Percentiles rank a stretch among this genome's conserved stretches.
Conservation (phyloP, 495 filamentous ascomycete species). For the Oleoguttula mirabilis region DNA sequence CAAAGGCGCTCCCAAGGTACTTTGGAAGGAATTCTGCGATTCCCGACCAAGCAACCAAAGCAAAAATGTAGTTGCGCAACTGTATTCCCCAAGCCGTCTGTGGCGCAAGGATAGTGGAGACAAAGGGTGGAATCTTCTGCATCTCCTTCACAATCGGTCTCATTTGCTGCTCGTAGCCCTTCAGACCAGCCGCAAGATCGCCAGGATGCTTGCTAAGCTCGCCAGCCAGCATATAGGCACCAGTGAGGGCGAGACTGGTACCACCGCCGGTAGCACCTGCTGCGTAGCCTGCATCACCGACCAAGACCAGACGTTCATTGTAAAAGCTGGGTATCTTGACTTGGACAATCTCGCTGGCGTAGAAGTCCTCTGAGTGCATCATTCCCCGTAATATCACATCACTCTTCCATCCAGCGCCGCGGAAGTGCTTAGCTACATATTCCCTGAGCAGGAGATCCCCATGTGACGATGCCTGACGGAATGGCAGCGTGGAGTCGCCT, state of each 20-base stretch:
- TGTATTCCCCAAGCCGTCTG: conserved; percentile 33
- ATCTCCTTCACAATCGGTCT: conserved; percentile 33
- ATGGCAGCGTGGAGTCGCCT: conserved; percentile 23
- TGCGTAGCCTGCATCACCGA: conserved; percentile 28
- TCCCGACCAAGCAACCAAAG: conserved; percentile 24
- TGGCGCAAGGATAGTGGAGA: conserved; percentile 28
- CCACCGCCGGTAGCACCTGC: conserved; percentile 21
- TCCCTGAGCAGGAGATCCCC: conserved; percentile 34
- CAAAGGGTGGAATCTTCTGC: conserved; percentile 28
- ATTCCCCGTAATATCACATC: conserved; percentile 31
- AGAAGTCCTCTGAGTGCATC: conserved; percentile 37
- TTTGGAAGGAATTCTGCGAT: neutral
- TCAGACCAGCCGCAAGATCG: conserved; percentile 30
- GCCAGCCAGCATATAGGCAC: conserved; percentile 19
- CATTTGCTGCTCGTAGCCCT: conserved; percentile 33
- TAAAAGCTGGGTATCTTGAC: conserved; percentile 31
- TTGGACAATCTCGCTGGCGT: conserved; percentile 36
- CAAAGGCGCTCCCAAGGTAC: neutral
- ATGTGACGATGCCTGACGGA: conserved; percentile 30
- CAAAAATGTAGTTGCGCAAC: conserved; percentile 21
- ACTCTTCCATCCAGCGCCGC: conserved; percentile 35
- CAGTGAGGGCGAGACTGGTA: conserved; percentile 15
- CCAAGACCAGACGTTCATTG: conserved; percentile 18
- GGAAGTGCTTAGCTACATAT: conserved; percentile 29
- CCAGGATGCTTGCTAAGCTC: conserved; percentile 22